A percentile compares a stretch with the other conserved stretches of the same genome.
phyloP scores from a whole-genome alignment of 257 asterid genomes.

The Capsicum pubescens region DNA sequence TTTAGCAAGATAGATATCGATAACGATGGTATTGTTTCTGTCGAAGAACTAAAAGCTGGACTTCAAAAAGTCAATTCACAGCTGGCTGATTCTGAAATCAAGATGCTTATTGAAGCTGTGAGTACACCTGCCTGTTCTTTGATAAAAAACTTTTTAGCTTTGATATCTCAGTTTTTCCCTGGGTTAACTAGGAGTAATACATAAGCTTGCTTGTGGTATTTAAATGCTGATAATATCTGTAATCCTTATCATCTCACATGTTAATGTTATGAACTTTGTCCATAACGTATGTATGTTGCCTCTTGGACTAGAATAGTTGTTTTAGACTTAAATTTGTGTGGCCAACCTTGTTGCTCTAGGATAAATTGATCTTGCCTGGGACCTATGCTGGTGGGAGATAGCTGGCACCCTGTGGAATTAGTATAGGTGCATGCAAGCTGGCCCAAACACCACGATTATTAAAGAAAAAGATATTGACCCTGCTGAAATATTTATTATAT shows the following conservation, averaged over 20 bases:
- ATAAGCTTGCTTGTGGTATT: neutral
- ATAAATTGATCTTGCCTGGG: neutral
- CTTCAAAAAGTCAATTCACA: slow-evolving; percentile 66
- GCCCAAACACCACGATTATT: too few species aligned
- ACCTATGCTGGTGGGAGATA: too few species aligned
- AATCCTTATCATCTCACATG: neutral
- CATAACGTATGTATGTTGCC: slow-evolving; percentile 3
- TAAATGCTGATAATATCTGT: too few species aligned
- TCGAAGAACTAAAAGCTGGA: slow-evolving; percentile 79
- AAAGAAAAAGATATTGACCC: neutral
- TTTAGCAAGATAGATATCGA: slow-evolving; percentile 80
- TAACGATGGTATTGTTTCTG: slow-evolving; percentile 81
- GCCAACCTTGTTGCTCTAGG: neutral
- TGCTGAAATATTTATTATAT: neutral
- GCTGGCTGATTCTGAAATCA: slow-evolving; percentile 75
- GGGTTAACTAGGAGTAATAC: neutral
- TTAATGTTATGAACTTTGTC: neutral
- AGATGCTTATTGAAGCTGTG: slow-evolving; percentile 88
- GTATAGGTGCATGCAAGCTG: too few species aligned
- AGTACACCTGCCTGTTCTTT: slow-evolving; percentile 39
- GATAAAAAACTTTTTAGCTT: neutral
- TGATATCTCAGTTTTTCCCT: neutral
- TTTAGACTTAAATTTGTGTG: neutral
- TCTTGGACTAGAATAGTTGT: neutral
- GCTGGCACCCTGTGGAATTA: too few species aligned